These are phyloP conservation scores for grape (Vitis vinifera) DNA, from an alignment of 164 flowering plant genomes.

Conservation along the genomic window DNA sequence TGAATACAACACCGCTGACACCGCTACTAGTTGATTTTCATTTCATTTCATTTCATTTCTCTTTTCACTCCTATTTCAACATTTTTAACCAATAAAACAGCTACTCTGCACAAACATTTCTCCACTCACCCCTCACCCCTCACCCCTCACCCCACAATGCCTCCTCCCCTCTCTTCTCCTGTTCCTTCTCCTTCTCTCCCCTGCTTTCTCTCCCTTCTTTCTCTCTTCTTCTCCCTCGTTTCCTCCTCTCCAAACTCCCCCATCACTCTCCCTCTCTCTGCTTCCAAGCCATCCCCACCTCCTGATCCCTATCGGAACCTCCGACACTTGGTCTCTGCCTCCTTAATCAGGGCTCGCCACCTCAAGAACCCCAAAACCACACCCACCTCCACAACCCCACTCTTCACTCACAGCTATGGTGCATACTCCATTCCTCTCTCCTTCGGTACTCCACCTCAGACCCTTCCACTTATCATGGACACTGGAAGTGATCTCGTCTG, in stretches of 20 bases:
- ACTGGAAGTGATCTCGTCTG: conserved; percentile 53
- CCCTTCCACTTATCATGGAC: conserved; percentile 33
- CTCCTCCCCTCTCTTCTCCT: conserved; percentile 1
- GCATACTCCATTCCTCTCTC: conserved; percentile 43
- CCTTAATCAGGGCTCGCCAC: conserved; percentile 39
- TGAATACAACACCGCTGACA: no score
- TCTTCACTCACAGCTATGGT: conserved; percentile 42
- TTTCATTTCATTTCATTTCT: no score
- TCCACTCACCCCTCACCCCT: no score
- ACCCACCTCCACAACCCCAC: conserved; percentile 17
- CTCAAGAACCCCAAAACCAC: conserved; percentile 30
- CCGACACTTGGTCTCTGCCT: conserved; percentile 27
- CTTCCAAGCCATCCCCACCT: conserved; percentile 8
- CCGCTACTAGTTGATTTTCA: no score
- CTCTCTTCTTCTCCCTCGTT: no score
- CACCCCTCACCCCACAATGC: no score
- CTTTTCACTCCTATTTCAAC: no score
- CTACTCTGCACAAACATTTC: no score
- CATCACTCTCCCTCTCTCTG: conserved; percentile 19
- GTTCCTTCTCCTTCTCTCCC: conserved; percentile 12
- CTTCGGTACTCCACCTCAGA: conserved; percentile 50
- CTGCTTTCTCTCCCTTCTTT: background rate
- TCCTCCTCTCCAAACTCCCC: background rate
- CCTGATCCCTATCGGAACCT: conserved; percentile 26
- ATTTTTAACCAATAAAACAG: no score